Base-by-base conservation (phyloP, 2,329 filamentous ascomycete species). In the Sclerotinia subarctica region DNA sequence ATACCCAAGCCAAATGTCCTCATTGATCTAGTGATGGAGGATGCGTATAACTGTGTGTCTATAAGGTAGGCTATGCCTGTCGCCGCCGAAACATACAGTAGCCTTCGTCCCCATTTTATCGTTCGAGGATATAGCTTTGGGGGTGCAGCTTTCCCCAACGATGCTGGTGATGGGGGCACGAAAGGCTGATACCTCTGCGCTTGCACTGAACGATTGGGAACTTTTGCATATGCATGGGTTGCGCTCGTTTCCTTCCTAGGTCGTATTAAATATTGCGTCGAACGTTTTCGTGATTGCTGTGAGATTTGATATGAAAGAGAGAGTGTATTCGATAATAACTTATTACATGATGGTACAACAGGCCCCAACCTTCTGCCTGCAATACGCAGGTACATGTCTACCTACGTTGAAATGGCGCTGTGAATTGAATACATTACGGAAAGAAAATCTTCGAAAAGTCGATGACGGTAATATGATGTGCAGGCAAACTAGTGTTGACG, bases 1-100 rank as follows among this genome's bases (percentile, higher is more conserved):
- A 96, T 81, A 10, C 93, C 94, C 3, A 87, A 87, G 52, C 85
- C 84, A 78, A 98, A 97, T 0, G 95, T 97, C 53, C 90, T 90
- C 53, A 91, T 79, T 32, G 91, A 94, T 67, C 95, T 90, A 49
- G 85, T 87, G 35, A 97, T 81, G 17, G 92, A 90, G 0, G 91
- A 90, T 63, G 93, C 92, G 79, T 95, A 96, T 76, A 91, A 83
- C 72, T 90, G 85, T 19, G 79, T 85, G 79, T 99, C 95, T 69
- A 90, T 75, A 13, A 86, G 79, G 77, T 92, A 96, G 65, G 88
- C 78, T 7, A 84, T 77, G 42, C 88, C 91, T 47, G 86, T 81
- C 4, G 87, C 79, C 44, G 84, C 79, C 0, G 87, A 84, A 56
- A 90, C 74, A 70, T 90, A 84, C 64, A 90, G 77, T 1, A 96